Evolutionary conservation across 176 grass and related monocot species (phyloP), one percentile per base, ranked within the genome.

Genomic region (Oryza rufipogon): DNA sequence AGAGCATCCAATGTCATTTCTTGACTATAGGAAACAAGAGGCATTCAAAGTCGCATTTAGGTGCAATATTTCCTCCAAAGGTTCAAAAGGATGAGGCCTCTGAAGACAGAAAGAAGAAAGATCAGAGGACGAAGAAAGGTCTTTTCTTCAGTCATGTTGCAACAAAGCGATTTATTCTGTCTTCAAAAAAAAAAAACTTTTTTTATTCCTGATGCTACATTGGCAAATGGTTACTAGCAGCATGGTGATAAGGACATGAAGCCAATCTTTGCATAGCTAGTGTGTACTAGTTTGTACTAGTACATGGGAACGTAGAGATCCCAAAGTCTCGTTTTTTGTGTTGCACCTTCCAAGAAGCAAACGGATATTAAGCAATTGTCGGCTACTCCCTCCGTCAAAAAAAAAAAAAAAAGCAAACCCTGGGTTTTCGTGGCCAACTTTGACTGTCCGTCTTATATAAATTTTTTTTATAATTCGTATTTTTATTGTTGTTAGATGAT

Each of bases 261-360:
- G 74, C 46, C 75, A 34, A 67, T 48, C 5, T 80, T 80, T 15
- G 54, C 69, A 2, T 17, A 22, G 49, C 51, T 12, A 10, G 66
- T 30, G 30, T 30, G 30, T n/a, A n/a, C n/a, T 30, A 30, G 30
- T 20, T 36, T 71, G 19, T 41, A 7, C 38, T 39, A 41, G 39
- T 58, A 45, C 87, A 63, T 69, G 87, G 82, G 82, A 89, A 85
- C 70, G 71, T 70, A 75, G 38, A 75, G 61, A 64, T 70, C 70
- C 64, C 63, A 7, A 25, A 39, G 19, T 66, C 52, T 76, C 44
- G 8, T 58, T 58, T 58, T 56, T n/a, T 23, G 71, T 23, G 49
- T 85, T 70, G 70, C 28, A 51, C 49, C 17, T 85, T 49, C 49
- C 39, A 51, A 76, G 70, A 90, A 79, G 67, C 36, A 78, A 78